Conservation (phyloP, 352 stramenopile genomes). For the Stramenopiles sp. region DNA sequence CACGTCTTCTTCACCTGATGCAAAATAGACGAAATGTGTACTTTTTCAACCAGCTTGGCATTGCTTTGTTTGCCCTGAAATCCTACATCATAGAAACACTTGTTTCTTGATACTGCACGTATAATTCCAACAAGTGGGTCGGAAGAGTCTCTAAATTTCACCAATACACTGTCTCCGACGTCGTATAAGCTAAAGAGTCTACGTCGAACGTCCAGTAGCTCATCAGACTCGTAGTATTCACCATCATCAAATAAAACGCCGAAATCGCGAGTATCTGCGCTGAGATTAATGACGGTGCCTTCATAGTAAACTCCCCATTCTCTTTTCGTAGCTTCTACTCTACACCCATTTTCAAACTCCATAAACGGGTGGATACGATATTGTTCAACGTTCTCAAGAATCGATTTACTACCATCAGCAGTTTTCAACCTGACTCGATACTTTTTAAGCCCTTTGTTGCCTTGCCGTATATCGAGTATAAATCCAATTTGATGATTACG, state of each 20-base stretch:
- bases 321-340: neutral
- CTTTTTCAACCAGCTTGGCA: neutral
- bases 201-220: neutral
- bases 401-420: neutral
- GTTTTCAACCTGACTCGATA: neutral
- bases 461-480: neutral
- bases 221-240: neutral
- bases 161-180: neutral
- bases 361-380: neutral
- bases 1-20: neutral
- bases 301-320: neutral
- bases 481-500: neutral
- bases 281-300: neutral
- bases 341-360: neutral
- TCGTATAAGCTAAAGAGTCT: neutral
- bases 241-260: neutral
- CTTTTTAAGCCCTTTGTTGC: neutral
- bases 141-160: neutral
- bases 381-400: neutral
- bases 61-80: neutral
- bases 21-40: neutral
- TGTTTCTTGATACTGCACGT: neutral
- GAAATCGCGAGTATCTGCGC: neutral
- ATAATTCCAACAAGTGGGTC: neutral
- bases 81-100: neutral